Evolutionary conservation across 768 basidiomycete species (phyloP), one percentile per base, ranked within the genome.

Genomic region (Lactarius hatsudake): DNA sequence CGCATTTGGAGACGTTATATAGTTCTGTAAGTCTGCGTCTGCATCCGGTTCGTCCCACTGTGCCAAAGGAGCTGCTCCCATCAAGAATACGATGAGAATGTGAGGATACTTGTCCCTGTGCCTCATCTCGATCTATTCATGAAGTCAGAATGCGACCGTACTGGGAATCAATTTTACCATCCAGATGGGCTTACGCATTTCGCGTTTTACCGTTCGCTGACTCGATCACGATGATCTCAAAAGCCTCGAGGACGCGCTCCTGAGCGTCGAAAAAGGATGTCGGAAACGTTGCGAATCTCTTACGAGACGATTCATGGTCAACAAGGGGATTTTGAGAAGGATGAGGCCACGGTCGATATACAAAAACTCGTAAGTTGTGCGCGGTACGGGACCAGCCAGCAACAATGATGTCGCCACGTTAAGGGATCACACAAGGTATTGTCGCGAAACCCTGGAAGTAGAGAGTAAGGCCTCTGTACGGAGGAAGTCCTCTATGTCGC

Each of bases 341-440:
- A 32, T 32, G 8, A 32, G 32, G 32, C 32, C 6, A 32, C 32
- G 32, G 32, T 32, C 6, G 6, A 32, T 32, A 6, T 32, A 32
- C 6, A 0, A 32, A 32, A 32, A 32, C 6, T 32, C 98, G 96
- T 73, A 94, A 98, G 77, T 90, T 98, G 86, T 51, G 64, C 38
- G 9, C n/a, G 51, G 43, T 59, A 28, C 23, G 51, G 26, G 1
- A 54, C 34, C n/a, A n/a, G 77, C 98, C 97, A 2, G 94, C 96
- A 26, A 99, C 92, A 73, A 99, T 96, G 73, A 99, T 87, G 74
- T 99, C 97, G 2, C 95, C 96, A 68, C 97, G 87, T 76, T 99
- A 98, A 0, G 96, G 94, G 67, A 98, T 97, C 73, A 95, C 94
- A 18, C 94, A 96, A 3, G 93, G 87, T 69, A 94, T 87, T 63